Percentiles rank a stretch among this genome's conserved stretches.
Evolutionary conservation across 345 rosid species (phyloP).

Genomic region (Camelina neglecta): DNA sequence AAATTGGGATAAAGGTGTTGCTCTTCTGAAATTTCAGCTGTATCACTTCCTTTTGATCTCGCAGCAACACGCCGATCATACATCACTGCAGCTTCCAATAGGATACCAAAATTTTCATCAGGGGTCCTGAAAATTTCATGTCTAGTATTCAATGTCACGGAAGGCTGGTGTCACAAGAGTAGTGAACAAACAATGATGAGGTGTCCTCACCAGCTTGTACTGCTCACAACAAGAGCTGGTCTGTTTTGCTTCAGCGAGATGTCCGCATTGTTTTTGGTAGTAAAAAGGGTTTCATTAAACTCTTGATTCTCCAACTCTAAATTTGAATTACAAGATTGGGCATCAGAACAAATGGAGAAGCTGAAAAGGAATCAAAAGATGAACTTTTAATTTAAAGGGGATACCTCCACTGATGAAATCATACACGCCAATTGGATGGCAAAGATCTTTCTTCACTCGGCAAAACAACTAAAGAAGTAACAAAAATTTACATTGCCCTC

Average conservation of each 20-base stretch:
- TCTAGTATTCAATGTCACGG: slow-evolving; percentile 20
- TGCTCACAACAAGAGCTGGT: slow-evolving; percentile 95
- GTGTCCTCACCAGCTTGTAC: slow-evolving; percentile 90
- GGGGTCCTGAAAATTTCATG: slow-evolving; percentile 70
- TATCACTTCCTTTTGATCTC: slow-evolving; percentile 65
- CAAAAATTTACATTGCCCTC: slow-evolving; percentile 8
- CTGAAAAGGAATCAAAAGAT: slow-evolving; percentile 25
- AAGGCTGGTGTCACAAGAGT: slow-evolving; percentile 25
- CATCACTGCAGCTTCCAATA: slow-evolving; percentile 95
- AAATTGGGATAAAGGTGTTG: slow-evolving; percentile 67
- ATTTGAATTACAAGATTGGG: slow-evolving; percentile 30
- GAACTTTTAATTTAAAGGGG: slow-evolving; percentile 19
- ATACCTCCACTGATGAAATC: slow-evolving; percentile 77
- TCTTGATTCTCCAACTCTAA: slow-evolving; percentile 42
- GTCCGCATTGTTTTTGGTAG: slow-evolving; percentile 47
- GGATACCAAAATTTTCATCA: slow-evolving; percentile 96
- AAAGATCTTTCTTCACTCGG: slow-evolving; percentile 66
- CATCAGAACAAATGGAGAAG: slow-evolving; percentile 18
- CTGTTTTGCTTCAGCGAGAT: slow-evolving; percentile 66
- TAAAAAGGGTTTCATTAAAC: slow-evolving; percentile 66
- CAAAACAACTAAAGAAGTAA: slow-evolving; percentile 67
- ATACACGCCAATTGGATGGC: slow-evolving; percentile 55
- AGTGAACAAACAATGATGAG: slow-evolving; percentile 28
- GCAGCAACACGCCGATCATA: slow-evolving; percentile 96
- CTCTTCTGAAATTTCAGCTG: slow-evolving; percentile 59